phyloP scores from a whole-genome alignment of 2,329 filamentous ascomycete species.

The Ceratocystis lukuohia region DNA sequence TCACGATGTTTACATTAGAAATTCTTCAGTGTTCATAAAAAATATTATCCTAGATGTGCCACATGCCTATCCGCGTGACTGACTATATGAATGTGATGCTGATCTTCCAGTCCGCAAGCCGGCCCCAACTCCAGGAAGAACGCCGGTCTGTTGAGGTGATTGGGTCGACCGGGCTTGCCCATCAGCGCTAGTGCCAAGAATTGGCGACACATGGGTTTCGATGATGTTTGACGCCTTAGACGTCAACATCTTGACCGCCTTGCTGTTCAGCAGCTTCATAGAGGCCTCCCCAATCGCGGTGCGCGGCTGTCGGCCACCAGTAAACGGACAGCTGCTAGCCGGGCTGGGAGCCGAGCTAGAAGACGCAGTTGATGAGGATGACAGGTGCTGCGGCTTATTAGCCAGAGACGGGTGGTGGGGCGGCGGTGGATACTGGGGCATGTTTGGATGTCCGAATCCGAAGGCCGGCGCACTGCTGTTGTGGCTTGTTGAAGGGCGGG shows the following conservation, averaged over 20 bases:
- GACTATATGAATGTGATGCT: background rate
- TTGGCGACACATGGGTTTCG: constrained; percentile 21
- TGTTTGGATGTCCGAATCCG: background rate
- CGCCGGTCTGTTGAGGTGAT: background rate
- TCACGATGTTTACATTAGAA: background rate
- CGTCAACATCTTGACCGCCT: constrained; percentile 21
- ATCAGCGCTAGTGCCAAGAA: constrained; percentile 16
- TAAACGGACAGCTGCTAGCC: background rate
- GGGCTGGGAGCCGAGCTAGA: background rate
- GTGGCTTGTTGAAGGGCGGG: constrained; percentile 10
- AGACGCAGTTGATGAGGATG: background rate
- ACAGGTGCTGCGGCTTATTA: background rate
- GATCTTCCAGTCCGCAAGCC: background rate
- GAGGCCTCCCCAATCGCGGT: constrained; percentile 2
- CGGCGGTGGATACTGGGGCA: constrained; percentile 2
- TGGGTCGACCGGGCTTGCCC: constrained; percentile 14
- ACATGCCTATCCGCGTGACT: background rate
- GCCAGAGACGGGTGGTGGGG: background rate
- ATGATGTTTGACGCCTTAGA: constrained; percentile 21
- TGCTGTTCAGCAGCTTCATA: constrained; percentile 20
- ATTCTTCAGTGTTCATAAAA: background rate
- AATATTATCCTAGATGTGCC: background rate
- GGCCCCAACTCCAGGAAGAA: background rate
- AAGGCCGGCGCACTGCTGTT: background rate
- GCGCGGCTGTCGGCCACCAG: background rate